Base-by-base conservation (phyloP, 768 basidiomycete genomes). In the Lactarius indigo region DNA sequence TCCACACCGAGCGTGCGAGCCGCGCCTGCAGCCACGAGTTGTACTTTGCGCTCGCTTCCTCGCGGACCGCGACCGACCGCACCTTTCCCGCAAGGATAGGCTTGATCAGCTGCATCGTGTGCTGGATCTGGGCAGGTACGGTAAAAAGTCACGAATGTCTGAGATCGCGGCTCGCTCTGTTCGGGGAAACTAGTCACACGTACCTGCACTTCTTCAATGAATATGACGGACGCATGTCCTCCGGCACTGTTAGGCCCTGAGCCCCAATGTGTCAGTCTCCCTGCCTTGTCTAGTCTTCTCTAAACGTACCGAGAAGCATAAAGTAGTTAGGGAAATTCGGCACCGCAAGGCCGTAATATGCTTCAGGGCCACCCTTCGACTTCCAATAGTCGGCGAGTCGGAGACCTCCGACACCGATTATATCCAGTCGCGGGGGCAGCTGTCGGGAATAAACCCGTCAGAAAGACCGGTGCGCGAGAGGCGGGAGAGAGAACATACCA, bases 201-300 rank as follows among this genome's bases (percentile, higher is more conserved):
- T 54, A 83, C 85, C 81, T 87, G 85, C 8, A 80, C 76, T 73
- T 87, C 86, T 68, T 83, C 79, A 60, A 78, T 79, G 72, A 84
- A 86, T 57, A 87, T 78, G 41, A 84, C 78, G 30, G 86, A 87
- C 10, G 82, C 83, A 69, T 87, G 86, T 17, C 85, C 86, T 9
- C 83, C 78, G 33, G 81, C 82, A 39, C 81, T 80, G 72, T 88
- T 88, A 3, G 87, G 85, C 28, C 69, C 69, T 70, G 44, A 35
- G 47, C 57, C 65, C 37, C 37, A 17, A 15, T 37, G 13, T 39
- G 47, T 55, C 52, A 59, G 57, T 55, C 12, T 37, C 18, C 55
- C 52, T 23, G 57, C 23, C 39, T n/a, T 28, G 2, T 18, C 7
- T 15, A 4, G 20, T 5, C 18, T n/a, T 23, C 17, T 2, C 17